Base-by-base conservation (phyloP, 805 yeast genomes). In the Sporopachydermia quercuum region DNA sequence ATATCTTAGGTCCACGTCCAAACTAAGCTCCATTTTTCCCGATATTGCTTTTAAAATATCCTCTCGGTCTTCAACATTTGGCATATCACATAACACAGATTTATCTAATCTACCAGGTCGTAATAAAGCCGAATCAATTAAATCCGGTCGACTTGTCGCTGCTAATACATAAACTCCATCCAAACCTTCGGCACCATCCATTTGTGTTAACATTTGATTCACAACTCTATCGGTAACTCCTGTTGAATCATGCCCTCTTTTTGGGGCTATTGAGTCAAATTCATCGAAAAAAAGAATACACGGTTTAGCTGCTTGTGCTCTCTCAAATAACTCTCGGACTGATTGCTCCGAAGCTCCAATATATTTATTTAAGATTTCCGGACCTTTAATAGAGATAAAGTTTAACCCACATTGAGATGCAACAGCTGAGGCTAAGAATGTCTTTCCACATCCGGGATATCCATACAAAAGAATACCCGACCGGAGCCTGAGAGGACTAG, bases 161-260 rank as follows among this genome's bases (percentile, higher is more conserved):
- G 97, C 97, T 17, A 91, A 65, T 0, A 91, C 95, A 54, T 91
- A 89, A 2, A 91, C 97, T 3, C 97, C 96, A 50, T 87, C 96
- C 18, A 87, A 64, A 0, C 97, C 96, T 57, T 91, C 97, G 1
- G 97, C 97, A 62, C 98, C 98, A 58, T 91, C 98, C 95, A 91
- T 87, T 55, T 91, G 96, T 0, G 98, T 91, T 50, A 91, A 70
- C 74, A 91, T 73, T 55, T 91, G 98, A 59, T 91, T 91, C 17
- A 91, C 98, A 34, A 91, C 96, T 49, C 98, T 70, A 56, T 91
- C 98, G 2, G 97, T 91, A 3, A 91, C 97, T 42, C 97, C 97
- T 0, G 97, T 87, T 1, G 94, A 83, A 55, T 89, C 98, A 52
- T 87, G 96, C 2, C 97, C 97, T 68, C 97, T 78, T 55, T 87